These are phyloP conservation scores for Triticum monococcum DNA, from an alignment of 176 grass and related monocot species.

Conservation along the genomic window DNA sequence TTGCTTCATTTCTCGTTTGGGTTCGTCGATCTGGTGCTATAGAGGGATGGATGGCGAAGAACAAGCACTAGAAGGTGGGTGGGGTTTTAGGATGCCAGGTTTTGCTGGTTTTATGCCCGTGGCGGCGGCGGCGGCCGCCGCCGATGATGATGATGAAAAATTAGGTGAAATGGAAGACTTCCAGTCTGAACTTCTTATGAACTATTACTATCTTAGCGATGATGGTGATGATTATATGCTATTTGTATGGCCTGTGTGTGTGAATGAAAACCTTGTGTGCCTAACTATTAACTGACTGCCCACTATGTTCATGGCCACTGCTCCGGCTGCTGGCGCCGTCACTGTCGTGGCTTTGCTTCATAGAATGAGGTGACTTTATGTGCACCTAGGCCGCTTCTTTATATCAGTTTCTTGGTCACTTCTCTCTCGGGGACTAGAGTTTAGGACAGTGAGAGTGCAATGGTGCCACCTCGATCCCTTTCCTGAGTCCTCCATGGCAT, in stretches of 20 bases:
- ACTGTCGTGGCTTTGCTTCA: slow-evolving; percentile 28
- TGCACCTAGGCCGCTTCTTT: not conserved
- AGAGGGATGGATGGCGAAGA: slow-evolving; percentile 21
- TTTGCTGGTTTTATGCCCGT: slow-evolving; percentile 21
- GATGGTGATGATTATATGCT: not conserved
- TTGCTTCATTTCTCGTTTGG: not conserved
- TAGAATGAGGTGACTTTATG: not conserved
- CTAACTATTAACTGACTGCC: not conserved
- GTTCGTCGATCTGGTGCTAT: slow-evolving; percentile 33
- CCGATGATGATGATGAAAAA: slow-evolving; percentile 41
- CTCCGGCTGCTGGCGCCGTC: too few species aligned
- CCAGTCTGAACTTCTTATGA: not conserved
- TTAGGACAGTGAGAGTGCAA: not conserved
- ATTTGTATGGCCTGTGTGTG: too few species aligned
- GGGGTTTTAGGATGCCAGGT: slow-evolving; percentile 39
- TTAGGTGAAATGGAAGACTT: slow-evolving; percentile 14
- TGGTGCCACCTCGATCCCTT: not conserved
- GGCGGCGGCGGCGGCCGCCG: not conserved
- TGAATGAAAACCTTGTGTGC: not conserved
- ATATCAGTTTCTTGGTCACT: not conserved
- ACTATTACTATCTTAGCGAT: not conserved
- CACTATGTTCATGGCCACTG: not conserved
- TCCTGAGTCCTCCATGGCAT: not conserved
- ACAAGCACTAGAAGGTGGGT: not conserved
- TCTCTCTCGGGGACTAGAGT: not conserved